Percentiles rank a stretch among this genome's conserved stretches.
These are phyloP conservation scores for Microstroma glucosiphilum DNA, from an alignment of 1,284 basidiomycete genomes.

Conservation along the genomic window DNA sequence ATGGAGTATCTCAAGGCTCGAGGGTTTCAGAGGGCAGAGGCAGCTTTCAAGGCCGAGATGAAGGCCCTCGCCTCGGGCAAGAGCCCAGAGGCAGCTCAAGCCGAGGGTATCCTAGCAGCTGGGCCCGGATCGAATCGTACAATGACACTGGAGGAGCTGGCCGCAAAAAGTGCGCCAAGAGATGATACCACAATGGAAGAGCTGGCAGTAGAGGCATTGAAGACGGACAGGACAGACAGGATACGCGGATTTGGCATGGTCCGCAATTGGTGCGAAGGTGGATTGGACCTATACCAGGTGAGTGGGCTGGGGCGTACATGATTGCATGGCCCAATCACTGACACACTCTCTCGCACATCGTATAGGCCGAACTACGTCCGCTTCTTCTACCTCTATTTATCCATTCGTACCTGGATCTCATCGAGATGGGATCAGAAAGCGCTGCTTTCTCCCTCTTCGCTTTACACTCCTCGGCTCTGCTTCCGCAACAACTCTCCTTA, in stretches of 20 bases:
- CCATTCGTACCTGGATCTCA: constrained; percentile 91
- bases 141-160: constrained; percentile 58
- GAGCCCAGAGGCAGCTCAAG: constrained; percentile 23
- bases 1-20: constrained; percentile 76
- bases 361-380: constrained; percentile 75
- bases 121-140: constrained; percentile 55
- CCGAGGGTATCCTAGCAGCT: constrained; percentile 22
- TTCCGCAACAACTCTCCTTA: constrained; percentile 58
- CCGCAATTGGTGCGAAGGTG: constrained; percentile 88
- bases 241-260: constrained; percentile 79
- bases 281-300: constrained; percentile 75
- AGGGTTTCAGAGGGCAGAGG: constrained; percentile 71
- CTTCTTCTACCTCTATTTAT: constrained; percentile 93
- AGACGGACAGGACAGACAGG: constrained; percentile 79
- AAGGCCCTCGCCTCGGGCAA: constrained; percentile 48
- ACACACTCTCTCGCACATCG: constrained; percentile 27
- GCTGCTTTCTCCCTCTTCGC: constrained; percentile 4
- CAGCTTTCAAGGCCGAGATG: constrained; percentile 66
- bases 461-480: not conserved
- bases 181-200: constrained; percentile 32
- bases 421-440: constrained; percentile 73
- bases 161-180: constrained; percentile 40
- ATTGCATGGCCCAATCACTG: constrained; percentile 8
- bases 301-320: constrained; percentile 32
- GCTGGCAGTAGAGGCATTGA: constrained; percentile 68